Conservation (phyloP, 2,329 filamentous ascomycete species). For the Colletotrichum sp. region DNA sequence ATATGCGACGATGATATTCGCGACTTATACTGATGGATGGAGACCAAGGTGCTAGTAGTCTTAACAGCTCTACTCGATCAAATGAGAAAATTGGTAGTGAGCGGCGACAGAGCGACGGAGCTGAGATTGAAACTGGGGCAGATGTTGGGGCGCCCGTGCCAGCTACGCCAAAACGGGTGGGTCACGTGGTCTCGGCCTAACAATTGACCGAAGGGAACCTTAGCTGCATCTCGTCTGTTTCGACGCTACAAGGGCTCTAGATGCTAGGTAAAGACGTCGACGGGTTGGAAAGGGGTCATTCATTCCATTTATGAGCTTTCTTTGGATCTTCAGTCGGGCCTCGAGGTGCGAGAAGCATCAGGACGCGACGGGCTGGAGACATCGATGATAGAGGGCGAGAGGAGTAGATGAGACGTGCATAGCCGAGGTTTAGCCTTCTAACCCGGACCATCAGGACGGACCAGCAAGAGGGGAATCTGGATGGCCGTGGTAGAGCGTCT, state of each 20-base stretch:
- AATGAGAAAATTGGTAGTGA: constrained; percentile 48
- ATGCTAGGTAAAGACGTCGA: background rate
- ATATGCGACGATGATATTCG: constrained; percentile 10
- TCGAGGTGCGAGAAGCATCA: background rate
- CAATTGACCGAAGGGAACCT: constrained; percentile 1
- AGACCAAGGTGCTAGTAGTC: constrained; percentile 31
- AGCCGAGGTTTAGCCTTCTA: constrained; percentile 9
- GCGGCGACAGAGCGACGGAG: constrained; percentile 29
- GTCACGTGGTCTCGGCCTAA: constrained; percentile 7
- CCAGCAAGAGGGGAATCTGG: background rate
- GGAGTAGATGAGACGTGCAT: background rate
- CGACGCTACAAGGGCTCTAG: background rate
- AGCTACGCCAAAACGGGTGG: background rate
- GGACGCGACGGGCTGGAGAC: background rate
- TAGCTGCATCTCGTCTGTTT: background rate
- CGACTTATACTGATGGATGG: constrained; percentile 8
- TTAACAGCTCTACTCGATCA: constrained; percentile 39
- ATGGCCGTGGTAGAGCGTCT: background rate
- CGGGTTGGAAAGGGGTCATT: too few species aligned
- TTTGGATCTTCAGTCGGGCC: background rate
- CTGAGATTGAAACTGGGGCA: constrained; percentile 18
- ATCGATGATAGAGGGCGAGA: background rate
- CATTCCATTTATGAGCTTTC: background rate
- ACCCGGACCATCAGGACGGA: background rate
- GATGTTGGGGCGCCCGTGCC: background rate